Percentiles rank a stretch among this genome's conserved stretches.
phyloP scores from a whole-genome alignment of 257 asterid species.

The Perilla frutescens region DNA sequence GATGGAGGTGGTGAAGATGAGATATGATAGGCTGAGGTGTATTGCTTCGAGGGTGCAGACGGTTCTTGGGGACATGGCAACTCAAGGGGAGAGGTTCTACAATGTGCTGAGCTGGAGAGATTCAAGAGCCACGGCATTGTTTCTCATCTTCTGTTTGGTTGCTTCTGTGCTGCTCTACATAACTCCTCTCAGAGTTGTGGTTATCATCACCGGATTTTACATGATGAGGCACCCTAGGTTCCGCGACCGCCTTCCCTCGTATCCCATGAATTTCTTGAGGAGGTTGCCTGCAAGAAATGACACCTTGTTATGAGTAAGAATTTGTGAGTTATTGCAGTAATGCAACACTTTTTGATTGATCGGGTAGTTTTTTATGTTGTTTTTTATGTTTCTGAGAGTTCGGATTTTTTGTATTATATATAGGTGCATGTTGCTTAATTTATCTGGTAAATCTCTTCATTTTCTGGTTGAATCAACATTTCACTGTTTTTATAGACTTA shows the following conservation, averaged over 20 bases:
- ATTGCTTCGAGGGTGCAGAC: slow-evolving; percentile 78
- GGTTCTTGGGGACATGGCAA: slow-evolving; percentile 75
- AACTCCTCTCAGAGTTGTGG: slow-evolving; percentile 54
- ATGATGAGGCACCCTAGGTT: slow-evolving; percentile 84
- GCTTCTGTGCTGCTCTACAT: slow-evolving; percentile 53
- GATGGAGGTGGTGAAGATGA: slow-evolving; percentile 56
- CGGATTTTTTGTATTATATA: too few relatives aligned
- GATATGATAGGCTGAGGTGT: slow-evolving; percentile 76
- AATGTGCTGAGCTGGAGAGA: slow-evolving; percentile 85
- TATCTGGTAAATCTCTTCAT: not conserved
- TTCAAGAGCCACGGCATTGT: slow-evolving; percentile 79
- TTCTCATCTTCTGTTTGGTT: slow-evolving; percentile 64
- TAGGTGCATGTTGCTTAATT: not conserved
- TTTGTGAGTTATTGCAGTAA: not conserved
- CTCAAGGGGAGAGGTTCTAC: slow-evolving; percentile 79
- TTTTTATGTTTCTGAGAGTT: not conserved
- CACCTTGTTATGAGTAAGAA: slow-evolving; percentile 57
- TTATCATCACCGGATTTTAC: slow-evolving; percentile 50
- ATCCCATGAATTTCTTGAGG: slow-evolving; percentile 71
- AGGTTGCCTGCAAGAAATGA: slow-evolving; percentile 88
- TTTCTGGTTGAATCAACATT: too few relatives aligned
- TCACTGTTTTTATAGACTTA: too few relatives aligned
- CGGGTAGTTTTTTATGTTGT: not conserved
- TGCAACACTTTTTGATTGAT: slow-evolving; percentile 15
- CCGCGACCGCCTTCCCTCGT: slow-evolving; percentile 60